Evolutionary conservation across 2,329 filamentous ascomycete genomes (phyloP), one percentile per base, ranked within the genome.

Genomic region (Hypoxylon sp.): DNA sequence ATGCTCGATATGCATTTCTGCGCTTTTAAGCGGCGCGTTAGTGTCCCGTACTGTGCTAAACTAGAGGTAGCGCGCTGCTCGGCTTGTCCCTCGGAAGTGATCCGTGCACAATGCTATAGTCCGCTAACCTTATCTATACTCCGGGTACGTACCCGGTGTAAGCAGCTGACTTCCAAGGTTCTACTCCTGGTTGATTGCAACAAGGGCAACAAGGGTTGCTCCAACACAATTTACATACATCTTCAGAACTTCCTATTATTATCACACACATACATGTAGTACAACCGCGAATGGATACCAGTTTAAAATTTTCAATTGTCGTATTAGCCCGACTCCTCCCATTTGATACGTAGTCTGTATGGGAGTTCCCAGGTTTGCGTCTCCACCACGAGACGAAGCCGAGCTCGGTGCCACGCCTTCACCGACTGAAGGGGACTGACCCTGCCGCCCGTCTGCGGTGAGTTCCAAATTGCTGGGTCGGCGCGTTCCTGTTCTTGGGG

Each of bases 401-500:
- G 65, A 68, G 51, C 37, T 57, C 65, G 51, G 56, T 56, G 51
- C 50, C 35, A 51, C 54, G 17, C 37, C 39, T 54, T 70, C 67
- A 69, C 64, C 67, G 64, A 67, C 67, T 64, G 52, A 67, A 65
- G 44, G 52, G 57, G 31, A 35, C 64, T 53, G 58, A 58, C 59
- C 62, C 62, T 65, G 62, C 54, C 67, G 59, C 67, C 56, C 60
- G 67, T 55, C 59, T 58, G 62, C 66, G 66, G 59, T 69, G 60
- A 65, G 69, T 67, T 63, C 69, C 69, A 69, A 69, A 67, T 69
- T 71, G 66, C 69, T 69, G 69, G 69, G 69, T 69, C 69, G 63
- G 69, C 67, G 58, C 66, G 66, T 67, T 69, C 66, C 69, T 69
- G 54, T 67, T 67, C 63, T 69, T 69, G 63, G 69, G 69, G 39